phyloP scores from a whole-genome alignment of 257 asterid species.

The Rhazya stricta region DNA sequence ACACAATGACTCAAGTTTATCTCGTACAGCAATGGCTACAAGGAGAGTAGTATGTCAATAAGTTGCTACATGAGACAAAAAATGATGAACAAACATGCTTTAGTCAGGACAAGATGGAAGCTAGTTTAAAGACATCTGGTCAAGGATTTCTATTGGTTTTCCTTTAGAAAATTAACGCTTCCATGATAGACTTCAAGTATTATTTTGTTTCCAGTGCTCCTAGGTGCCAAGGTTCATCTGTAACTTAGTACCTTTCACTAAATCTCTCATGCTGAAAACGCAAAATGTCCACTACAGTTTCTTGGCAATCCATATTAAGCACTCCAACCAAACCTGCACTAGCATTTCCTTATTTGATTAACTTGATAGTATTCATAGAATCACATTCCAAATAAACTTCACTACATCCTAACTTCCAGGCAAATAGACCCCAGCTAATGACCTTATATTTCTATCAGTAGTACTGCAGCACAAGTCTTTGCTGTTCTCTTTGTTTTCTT shows the following conservation, averaged over 20 bases:
- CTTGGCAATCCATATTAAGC: neutral
- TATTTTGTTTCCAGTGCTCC: neutral
- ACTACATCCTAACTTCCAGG: neutral
- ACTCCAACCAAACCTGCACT: neutral
- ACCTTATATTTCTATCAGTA: neutral
- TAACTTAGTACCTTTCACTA: neutral
- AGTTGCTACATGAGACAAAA: slow-evolving; percentile 14
- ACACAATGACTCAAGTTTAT: slow-evolving; percentile 93
- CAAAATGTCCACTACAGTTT: neutral
- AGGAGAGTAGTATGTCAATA: slow-evolving; percentile 26
- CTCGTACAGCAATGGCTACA: slow-evolving; percentile 89
- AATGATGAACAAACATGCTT: neutral
- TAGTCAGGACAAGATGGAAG: neutral
- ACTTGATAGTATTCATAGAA: neutral
- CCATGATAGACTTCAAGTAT: neutral
- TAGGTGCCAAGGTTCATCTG: neutral
- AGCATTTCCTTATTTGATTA: neutral
- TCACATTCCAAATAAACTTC: neutral
- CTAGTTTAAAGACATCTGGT: neutral
- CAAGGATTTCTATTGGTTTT: neutral
- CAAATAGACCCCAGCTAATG: neutral
- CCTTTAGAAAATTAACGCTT: neutral
- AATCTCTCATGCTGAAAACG: neutral
- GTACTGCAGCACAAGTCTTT: neutral
- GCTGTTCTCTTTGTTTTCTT: neutral